Conservation (phyloP, 202 grass and related monocot species). For the Musa balbisiana region DNA sequence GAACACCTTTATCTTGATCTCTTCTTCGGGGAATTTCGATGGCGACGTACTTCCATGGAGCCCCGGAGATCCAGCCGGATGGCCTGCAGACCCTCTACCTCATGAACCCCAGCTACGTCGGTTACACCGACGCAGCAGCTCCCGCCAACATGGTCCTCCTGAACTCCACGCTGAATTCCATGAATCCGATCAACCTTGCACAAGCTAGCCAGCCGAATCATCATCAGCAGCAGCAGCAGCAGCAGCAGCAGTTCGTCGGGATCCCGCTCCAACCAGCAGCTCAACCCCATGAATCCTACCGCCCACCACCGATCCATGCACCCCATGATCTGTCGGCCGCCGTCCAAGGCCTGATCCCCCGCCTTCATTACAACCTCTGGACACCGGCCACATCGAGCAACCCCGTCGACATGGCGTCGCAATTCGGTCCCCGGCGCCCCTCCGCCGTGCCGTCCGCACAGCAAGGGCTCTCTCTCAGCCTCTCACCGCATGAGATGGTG, state of each 20-base stretch:
- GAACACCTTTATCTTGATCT: not conserved
- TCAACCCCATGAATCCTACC: conserved; percentile 20
- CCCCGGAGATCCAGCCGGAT: conserved; percentile 72
- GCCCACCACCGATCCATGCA: conserved; percentile 18
- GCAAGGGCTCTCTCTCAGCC: conserved; percentile 63
- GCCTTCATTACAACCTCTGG: conserved; percentile 62
- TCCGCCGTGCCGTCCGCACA: conserved; percentile 21
- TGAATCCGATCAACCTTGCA: conserved; percentile 48
- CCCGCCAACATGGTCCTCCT: conserved; percentile 90
- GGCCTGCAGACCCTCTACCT: conserved; percentile 91
- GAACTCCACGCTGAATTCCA: conserved; percentile 59
- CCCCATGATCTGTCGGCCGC: conserved; percentile 10
- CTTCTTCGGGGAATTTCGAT: conserved; percentile 23
- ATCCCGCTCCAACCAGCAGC: conserved; percentile 47
- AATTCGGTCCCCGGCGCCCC: not conserved
- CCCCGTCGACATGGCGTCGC: conserved; percentile 25
- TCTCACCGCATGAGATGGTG: conserved; percentile 65
- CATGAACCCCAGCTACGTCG: conserved; percentile 77
- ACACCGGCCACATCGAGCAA: conserved; percentile 8
- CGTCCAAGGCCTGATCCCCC: conserved; percentile 9
- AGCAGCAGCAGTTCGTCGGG: conserved; percentile 69
- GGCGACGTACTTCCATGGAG: conserved; percentile 74
- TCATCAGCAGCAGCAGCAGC: conserved; percentile 41
- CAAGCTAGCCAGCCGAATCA: conserved; percentile 26
- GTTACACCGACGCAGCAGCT: conserved; percentile 39